Base-by-base conservation (phyloP, 352 stramenopile species). In the Aphanomyces invadans region DNA sequence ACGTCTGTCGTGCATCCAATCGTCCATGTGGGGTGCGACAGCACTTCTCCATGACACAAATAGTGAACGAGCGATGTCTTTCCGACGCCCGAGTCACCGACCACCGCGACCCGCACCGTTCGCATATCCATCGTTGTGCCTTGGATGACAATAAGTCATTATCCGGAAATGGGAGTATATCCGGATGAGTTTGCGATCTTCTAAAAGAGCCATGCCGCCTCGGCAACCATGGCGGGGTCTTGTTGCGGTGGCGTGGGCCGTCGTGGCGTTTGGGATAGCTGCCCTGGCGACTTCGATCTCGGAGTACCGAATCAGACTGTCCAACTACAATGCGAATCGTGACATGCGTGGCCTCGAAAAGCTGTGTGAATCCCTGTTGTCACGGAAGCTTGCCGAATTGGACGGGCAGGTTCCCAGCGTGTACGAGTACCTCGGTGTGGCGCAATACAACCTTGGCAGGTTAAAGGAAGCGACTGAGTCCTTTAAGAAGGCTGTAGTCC, bases 71-170 rank as follows among this genome's bases (percentile, higher is more conserved):
- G 72, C 68, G 81, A 73, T 15, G 83, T 92, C 74, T 95, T 95
- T 21, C 86, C 86, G 29, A 93, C 86, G 51, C 86, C 86, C 2
- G 86, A 95, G 71, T 95, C 86, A 62, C 86, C 86, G 11, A 95
- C 77, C 15, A 93, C 86, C 4, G 91, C 74, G 60, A 95, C 77
- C 53, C 86, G 81, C 38, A 87, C 84, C 39, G 79, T 80, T 9
- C 79, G 78, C 3, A 79, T 83, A 70, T 93, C 84, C 84, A 93
- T 93, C 29, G 52, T n/a, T n/a, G n/a, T 65, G 26, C 15, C 5
- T 44, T n/a, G 44, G 23, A 52, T 25, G 12, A n/a, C 4, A 52
- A 25, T 23, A 25, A n/a, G 44, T n/a, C 5, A 21, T 52, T 52
- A 25, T 25, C 44, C 12, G 21, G 21, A n/a, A 19, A 9, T 25